These are phyloP conservation scores for Pseudogymnoascus sp. DNA, from an alignment of 2,329 filamentous ascomycete species.

Conservation along the genomic window DNA sequence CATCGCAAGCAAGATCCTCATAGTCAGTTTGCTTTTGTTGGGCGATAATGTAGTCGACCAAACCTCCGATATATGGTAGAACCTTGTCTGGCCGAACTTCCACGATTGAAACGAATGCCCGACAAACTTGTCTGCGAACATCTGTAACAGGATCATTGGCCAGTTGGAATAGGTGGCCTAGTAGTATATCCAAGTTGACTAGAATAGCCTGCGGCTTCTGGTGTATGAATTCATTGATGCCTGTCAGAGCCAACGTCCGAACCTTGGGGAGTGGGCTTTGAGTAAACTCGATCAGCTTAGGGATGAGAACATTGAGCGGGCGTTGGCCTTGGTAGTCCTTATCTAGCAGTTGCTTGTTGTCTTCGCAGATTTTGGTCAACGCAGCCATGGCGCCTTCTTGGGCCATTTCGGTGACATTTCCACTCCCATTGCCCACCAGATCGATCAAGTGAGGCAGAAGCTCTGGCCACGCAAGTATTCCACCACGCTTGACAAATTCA, in stretches of 20 bases:
- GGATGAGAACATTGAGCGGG: conserved; percentile 79
- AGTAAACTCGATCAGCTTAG: conserved; percentile 82
- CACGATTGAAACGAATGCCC: conserved; percentile 84
- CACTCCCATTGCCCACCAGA: conserved; percentile 64
- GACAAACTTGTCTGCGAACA: conserved; percentile 86
- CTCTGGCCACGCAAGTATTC: conserved; percentile 84
- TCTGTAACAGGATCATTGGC: conserved; percentile 69
- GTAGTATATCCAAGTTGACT: conserved; percentile 68
- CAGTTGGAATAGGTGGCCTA: conserved; percentile 75
- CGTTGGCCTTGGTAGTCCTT: conserved; percentile 81
- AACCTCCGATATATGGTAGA: conserved; percentile 72
- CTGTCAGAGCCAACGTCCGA: conserved; percentile 67
- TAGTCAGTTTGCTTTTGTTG: conserved; percentile 79
- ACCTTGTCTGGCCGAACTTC: conserved; percentile 88
- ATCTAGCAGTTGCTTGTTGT: conserved; percentile 80
- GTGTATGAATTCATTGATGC: conserved; percentile 87
- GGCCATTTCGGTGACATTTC: conserved; percentile 58
- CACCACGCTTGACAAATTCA: conserved; percentile 76
- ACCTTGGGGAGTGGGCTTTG: conserved; percentile 68
- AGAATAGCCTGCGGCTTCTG: conserved; percentile 76
- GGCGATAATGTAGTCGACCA: conserved; percentile 86
- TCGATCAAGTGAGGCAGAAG: conserved; percentile 74
- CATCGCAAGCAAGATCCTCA: conserved; percentile 83
- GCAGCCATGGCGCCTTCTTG: conserved; percentile 94
- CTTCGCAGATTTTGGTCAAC: conserved; percentile 91